Base-by-base conservation (phyloP, 139 green algal species). In the Micromonas pusilla region DNA sequence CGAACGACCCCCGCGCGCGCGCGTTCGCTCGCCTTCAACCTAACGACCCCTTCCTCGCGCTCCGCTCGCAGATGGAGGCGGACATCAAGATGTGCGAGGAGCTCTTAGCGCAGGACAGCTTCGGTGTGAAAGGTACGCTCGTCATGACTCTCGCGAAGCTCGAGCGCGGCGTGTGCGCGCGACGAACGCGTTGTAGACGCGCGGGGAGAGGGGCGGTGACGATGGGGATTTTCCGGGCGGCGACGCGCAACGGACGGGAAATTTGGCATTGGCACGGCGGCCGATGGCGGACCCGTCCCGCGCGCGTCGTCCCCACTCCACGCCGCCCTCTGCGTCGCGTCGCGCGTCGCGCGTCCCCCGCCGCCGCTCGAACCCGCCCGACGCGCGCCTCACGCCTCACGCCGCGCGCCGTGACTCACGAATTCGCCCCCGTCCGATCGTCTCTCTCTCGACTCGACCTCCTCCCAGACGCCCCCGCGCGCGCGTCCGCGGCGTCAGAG, bases 11-110 rank as follows among this genome's bases (percentile, higher is more conserved):
- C n/a, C n/a, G n/a, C n/a, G n/a, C n/a, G n/a, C n/a, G n/a, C n/a
- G n/a, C n/a, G n/a, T n/a, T n/a, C n/a, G n/a, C n/a, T n/a, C n/a
- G n/a, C n/a, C n/a, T n/a, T n/a, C n/a, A n/a, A n/a, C n/a, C n/a
- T n/a, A n/a, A n/a, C n/a, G n/a, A n/a, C n/a, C n/a, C n/a, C 45
- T 57, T 57, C 45, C 45, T 57, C 45, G 45, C 16, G 9, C 45
- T 57, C n/a, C n/a, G n/a, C n/a, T n/a, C n/a, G 45, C 45, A 57
- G 45, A 70, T 70, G 31, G 31, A 70, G 28, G 28, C 31, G 63
- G 63, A 70, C 28, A 70, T 70, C 63, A 70, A 32, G 63, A 1
- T 32, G n/a, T 70, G 63, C 63, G 63, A 70, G 16, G 45, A 57
- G 9, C 45, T 57, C 16, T 16, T 57, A 9, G 45, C 45, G 45